phyloP scores from a whole-genome alignment of 768 basidiomycete genomes.

The Gloeopeniophorella convolvens region DNA sequence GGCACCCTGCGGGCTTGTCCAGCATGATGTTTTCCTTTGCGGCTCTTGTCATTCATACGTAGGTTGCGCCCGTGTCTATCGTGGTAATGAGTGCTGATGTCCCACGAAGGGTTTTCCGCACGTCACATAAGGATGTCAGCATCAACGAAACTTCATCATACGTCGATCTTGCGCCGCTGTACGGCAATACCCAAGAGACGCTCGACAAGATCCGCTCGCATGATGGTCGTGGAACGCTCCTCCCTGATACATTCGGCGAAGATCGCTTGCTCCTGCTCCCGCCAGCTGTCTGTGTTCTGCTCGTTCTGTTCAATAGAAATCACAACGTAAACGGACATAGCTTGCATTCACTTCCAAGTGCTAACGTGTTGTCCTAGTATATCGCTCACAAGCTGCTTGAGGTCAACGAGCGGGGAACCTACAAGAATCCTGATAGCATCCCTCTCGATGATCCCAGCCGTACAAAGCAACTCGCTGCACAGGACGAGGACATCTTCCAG shows the following conservation, averaged over 20 bases:
- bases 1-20: constrained; percentile 76
- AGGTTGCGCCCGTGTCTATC: constrained; percentile 16
- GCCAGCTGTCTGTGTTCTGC: constrained; percentile 63
- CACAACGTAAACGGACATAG: constrained; percentile 57
- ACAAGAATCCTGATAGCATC: constrained; percentile 46
- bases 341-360: background rate
- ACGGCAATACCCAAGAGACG: constrained; percentile 61
- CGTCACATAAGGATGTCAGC: constrained; percentile 54
- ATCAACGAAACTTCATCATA: constrained; percentile 87
- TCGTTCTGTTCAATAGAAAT: constrained; percentile 86
- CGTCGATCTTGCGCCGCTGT: constrained; percentile 77
- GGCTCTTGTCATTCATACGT: constrained; percentile 76
- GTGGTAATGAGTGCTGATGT: background rate
- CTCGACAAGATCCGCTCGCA: constrained; percentile 51
- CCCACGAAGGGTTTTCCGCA: constrained; percentile 68
- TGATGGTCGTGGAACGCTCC: constrained; percentile 59
- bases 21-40: constrained; percentile 79
- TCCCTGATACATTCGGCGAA: constrained; percentile 73
- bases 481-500: constrained; percentile 67
- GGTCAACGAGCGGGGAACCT: constrained; percentile 72
- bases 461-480: constrained; percentile 29
- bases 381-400: constrained; percentile 72
- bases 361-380: constrained; percentile 41
- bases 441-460: constrained; percentile 23
- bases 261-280: constrained; percentile 75